These are phyloP conservation scores for Thielaviopsis euricoi DNA, from an alignment of 2,329 filamentous ascomycete species.

Conservation along the genomic window DNA sequence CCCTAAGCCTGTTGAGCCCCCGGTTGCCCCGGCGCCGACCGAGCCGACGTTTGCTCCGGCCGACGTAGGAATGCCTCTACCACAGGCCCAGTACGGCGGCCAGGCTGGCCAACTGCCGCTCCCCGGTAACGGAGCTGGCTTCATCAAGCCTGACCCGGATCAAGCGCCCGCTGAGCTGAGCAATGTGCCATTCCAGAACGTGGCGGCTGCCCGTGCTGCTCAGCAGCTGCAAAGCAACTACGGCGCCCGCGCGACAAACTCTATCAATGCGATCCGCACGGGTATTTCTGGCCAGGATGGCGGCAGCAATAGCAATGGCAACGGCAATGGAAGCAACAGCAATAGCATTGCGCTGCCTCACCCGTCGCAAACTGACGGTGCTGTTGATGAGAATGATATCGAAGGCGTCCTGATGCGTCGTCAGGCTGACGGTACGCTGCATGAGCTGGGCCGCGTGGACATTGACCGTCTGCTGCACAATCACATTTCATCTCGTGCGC, in stretches of 20 bases:
- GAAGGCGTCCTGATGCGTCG: constrained; percentile 43
- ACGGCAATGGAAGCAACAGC: constrained; percentile 20
- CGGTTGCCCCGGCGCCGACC: constrained; percentile 15
- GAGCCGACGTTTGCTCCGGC: constrained; percentile 12
- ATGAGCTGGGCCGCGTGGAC: constrained; percentile 40
- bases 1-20: constrained; percentile 47
- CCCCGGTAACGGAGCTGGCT: neutral
- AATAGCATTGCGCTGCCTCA: constrained; percentile 19
- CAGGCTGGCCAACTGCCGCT: constrained; percentile 14
- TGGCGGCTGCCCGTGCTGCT: constrained; percentile 38
- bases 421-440: constrained; percentile 34
- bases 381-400: constrained; percentile 37
- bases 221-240: constrained; percentile 42
- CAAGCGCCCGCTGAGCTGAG: constrained; percentile 3
- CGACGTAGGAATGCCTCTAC: constrained; percentile 17
- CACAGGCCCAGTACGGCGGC: constrained; percentile 18
- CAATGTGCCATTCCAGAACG: constrained; percentile 16
- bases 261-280: constrained; percentile 45
- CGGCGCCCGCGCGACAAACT: constrained; percentile 46
- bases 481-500: constrained; percentile 48
- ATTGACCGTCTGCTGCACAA: constrained; percentile 55
- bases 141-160: constrained; percentile 10
- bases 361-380: constrained; percentile 53
- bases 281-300: constrained; percentile 19
- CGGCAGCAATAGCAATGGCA: no score